phyloP scores from a whole-genome alignment of 2,329 filamentous ascomycete species.

The Penicillium thymicola region DNA sequence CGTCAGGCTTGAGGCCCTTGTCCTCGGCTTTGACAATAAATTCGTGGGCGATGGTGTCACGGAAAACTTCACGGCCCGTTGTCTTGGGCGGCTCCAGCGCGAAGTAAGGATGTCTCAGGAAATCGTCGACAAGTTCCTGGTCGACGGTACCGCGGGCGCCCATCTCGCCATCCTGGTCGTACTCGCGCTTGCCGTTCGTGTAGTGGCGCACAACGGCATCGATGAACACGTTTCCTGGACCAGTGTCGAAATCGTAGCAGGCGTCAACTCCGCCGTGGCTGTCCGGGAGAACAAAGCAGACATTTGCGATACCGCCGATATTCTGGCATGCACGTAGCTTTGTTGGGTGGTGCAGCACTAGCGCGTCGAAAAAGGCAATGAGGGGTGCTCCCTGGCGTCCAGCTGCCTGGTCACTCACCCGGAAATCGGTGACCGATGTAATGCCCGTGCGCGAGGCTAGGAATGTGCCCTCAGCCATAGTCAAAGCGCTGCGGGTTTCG shows the following conservation, averaged over 20 bases:
- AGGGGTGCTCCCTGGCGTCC: constrained; percentile 56
- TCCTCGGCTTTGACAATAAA: constrained; percentile 49
- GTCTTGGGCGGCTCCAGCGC: constrained; percentile 52
- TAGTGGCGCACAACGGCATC: constrained; percentile 56
- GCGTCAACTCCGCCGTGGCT: constrained; percentile 28
- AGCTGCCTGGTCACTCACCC: constrained; percentile 56
- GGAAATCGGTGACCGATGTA: constrained; percentile 59
- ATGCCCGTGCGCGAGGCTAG: constrained; percentile 55
- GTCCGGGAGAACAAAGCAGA: constrained; percentile 47
- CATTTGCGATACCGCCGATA: constrained; percentile 60
- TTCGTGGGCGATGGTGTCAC: constrained; percentile 54
- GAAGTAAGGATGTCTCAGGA: constrained; percentile 53
- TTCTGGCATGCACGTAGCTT: constrained; percentile 60
- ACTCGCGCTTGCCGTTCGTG: constrained; percentile 50
- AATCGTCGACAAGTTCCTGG: constrained; percentile 52
- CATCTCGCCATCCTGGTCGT: constrained; percentile 53
- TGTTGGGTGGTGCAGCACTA: constrained; percentile 55
- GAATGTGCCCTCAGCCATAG: constrained; percentile 57
- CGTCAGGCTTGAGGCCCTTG: constrained; percentile 48
- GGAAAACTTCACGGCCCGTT: constrained; percentile 59
- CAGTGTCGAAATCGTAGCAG: constrained; percentile 54
- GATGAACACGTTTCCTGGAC: constrained; percentile 56
- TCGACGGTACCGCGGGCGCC: constrained; percentile 50
- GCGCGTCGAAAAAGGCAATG: constrained; percentile 56
- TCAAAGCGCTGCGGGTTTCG: constrained; percentile 49